Evolutionary conservation across 2,329 filamentous ascomycete species (phyloP).

Genomic region (Pseudogymnoascus pannorum): DNA sequence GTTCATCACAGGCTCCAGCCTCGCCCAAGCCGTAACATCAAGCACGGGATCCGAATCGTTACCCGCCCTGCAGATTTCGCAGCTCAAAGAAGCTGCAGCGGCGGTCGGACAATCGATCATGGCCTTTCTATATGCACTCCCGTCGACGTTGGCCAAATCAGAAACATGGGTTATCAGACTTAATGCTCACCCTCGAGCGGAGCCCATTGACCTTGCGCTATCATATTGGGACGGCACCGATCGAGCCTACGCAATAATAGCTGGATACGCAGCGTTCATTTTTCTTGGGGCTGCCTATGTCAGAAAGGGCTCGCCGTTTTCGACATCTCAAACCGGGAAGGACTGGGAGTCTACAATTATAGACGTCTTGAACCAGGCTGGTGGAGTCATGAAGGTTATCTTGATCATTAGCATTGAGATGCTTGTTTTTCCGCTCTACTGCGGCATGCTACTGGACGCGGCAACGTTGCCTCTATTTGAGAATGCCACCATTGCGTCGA

Average conservation of each 20-base stretch:
- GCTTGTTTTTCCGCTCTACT: conserved; percentile 94
- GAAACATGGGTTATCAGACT: conserved; percentile 53
- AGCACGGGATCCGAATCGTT: neutral
- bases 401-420: conserved; percentile 98
- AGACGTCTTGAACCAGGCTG: conserved; percentile 83
- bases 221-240: conserved; percentile 62
- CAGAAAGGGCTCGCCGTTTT: conserved; percentile 62
- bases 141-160: conserved; percentile 35
- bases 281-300: conserved; percentile 72
- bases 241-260: conserved; percentile 62
- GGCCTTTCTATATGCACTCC: conserved; percentile 28
- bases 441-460: conserved; percentile 80
- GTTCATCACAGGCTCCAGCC: conserved; percentile 6
- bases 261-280: conserved; percentile 74
- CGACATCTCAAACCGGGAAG: conserved; percentile 46
- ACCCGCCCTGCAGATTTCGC: neutral
- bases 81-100: conserved; percentile 1
- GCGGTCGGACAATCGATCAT: neutral
- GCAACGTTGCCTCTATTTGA: conserved; percentile 87
- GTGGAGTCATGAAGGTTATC: conserved; percentile 95
- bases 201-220: conserved; percentile 44
- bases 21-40: neutral
- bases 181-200: conserved; percentile 34
- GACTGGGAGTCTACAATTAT: conserved; percentile 71
- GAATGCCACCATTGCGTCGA: conserved; percentile 66